Base-by-base conservation (phyloP, 2,329 filamentous ascomycete genomes). In the Aspergillus quadricinctus region DNA sequence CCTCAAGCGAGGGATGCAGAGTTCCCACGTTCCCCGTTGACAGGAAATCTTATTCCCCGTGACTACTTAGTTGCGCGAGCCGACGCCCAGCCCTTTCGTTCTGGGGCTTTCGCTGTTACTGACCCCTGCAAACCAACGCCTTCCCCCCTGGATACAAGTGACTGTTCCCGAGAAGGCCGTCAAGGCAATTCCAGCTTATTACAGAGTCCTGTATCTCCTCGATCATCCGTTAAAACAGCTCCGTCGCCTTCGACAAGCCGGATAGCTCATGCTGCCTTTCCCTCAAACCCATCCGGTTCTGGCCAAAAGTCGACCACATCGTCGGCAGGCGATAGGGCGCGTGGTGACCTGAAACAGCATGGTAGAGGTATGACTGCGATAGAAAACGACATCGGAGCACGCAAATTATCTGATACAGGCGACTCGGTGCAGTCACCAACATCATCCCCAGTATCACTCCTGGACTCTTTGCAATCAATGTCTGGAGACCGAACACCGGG, bases 51-150 rank as follows among this genome's bases (percentile, higher is more conserved):
- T 35, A 72, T 73, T 52, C 67, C 72, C 52, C 67, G 72, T 54
- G 70, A 75, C 61, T 72, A 72, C 60, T 52, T 72, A 59, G 62
- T 60, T 53, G 58, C 68, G 53, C 67, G 67, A 60, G 64, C 69
- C 48, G 65, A 72, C 57, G 61, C 53, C 43, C 63, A 63, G 56
- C 50, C 59, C 51, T 57, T 62, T 53, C 65, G 59, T 58, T 57
- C 65, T 28, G 61, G 58, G 52, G 51, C 63, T 65, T 57, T 53
- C 54, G 55, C 57, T 46, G 51, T 54, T 56, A 51, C 58, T 48
- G 48, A 63, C 31, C 61, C 65, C 56, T 64, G 66, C 61, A 68
- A 70, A 59, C 64, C 64, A 53, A 64, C 61, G 48, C 66, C 68
- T 21, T 71, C 65, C 45, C 67, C 68, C 57, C 59, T 72, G 56